Evolutionary conservation across 257 asterid genomes (phyloP).

Genomic region (Primulina huaijiensis): DNA sequence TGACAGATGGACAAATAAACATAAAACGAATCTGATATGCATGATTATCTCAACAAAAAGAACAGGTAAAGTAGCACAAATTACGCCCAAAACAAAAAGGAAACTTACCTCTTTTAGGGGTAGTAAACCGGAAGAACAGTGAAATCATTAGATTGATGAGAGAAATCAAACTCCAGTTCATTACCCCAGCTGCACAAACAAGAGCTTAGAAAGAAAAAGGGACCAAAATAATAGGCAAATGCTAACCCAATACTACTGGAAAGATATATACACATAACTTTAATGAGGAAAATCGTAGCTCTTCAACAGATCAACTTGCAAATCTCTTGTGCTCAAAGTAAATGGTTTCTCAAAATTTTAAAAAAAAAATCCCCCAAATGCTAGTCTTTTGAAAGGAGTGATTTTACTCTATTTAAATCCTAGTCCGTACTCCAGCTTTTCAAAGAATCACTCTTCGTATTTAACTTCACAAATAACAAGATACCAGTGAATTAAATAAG

Average conservation of each 20-base stretch:
- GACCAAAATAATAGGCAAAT: neutral
- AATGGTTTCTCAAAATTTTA: neutral
- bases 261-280: neutral
- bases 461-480: neutral
- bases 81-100: conserved; percentile 22
- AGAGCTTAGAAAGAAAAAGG: neutral
- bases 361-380: neutral
- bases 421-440: neutral
- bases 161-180: conserved; percentile 80
- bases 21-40: conserved; percentile 12
- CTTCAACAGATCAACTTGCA: neutral
- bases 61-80: conserved; percentile 21
- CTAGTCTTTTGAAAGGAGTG: neutral
- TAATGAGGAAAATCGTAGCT: neutral
- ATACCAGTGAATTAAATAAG: neutral
- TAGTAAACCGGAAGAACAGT: conserved; percentile 54
- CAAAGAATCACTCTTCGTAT: no score
- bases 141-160: conserved; percentile 64
- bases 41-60: conserved; percentile 4
- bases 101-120: conserved; percentile 63
- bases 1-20: conserved; percentile 6
- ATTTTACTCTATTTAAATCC: neutral
- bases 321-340: neutral
- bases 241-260: neutral
- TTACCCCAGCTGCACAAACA: conserved; percentile 60